Evolutionary conservation across 176 grass and related monocot genomes (phyloP).

Genomic region (Sorghum bicolor): DNA sequence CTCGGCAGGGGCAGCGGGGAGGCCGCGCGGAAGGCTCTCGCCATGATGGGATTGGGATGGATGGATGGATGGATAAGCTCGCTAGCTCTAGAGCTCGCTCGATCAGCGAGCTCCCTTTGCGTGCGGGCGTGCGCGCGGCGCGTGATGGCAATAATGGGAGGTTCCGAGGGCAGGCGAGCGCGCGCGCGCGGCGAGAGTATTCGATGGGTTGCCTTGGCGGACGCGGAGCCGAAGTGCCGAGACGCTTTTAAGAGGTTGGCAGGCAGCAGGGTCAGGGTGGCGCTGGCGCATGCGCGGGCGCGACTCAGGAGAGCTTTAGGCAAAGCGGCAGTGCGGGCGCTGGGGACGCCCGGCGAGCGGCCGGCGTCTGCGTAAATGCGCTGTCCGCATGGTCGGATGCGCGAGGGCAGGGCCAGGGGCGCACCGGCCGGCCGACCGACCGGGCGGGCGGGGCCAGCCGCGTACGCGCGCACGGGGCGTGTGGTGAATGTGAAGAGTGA

Average conservation of each 20-base stretch:
- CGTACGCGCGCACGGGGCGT: not conserved
- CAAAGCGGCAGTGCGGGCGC: constrained; percentile 17
- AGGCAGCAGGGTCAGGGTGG: not conserved
- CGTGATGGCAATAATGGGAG: constrained; percentile 20
- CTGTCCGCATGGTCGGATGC: not conserved
- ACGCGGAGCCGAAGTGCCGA: not conserved
- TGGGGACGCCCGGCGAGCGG: not conserved
- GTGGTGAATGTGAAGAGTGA: no score
- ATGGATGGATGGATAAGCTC: not conserved
- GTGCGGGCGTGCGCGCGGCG: not conserved
- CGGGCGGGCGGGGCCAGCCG: not conserved
- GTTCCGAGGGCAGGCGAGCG: not conserved
- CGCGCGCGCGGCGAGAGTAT: constrained; percentile 13
- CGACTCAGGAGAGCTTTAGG: constrained; percentile 21
- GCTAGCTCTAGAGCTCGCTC: not conserved
- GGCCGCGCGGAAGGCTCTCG: constrained; percentile 48
- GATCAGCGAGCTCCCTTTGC: not conserved
- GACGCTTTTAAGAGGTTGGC: constrained; percentile 18
- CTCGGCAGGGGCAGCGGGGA: constrained; percentile 46
- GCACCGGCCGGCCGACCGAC: not conserved
- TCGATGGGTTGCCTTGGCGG: not conserved
- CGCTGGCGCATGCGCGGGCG: not conserved
- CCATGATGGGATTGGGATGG: constrained; percentile 17
- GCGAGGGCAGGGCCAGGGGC: not conserved
- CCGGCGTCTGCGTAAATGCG: not conserved